Base-by-base conservation (phyloP, 1,284 basidiomycete species). In the Ceratobasidium sp. region DNA sequence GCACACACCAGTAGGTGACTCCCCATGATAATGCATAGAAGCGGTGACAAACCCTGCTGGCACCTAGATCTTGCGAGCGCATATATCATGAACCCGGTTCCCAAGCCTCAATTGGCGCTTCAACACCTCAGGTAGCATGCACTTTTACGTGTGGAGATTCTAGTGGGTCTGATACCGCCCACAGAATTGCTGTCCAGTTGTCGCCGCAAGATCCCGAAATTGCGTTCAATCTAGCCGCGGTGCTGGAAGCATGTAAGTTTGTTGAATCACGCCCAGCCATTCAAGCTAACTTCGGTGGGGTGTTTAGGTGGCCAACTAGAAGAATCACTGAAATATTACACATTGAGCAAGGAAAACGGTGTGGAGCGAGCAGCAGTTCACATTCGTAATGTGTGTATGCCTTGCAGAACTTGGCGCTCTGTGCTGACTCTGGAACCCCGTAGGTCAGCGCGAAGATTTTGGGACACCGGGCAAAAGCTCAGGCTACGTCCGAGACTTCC, bases 151-250 rank as follows among this genome's bases (percentile, higher is more conserved):
- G 5, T n/a, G 21, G 36, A 46, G 30, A 40, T 36, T 30, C 25
- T 40, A 9, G 25, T 33, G 76, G 75, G 77, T 77, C 80, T 75
- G 60, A 77, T 56, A 58, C 66, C 56, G 62, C 48, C 36, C 48
- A 42, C 80, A 96, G 95, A 75, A 89, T 92, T 77, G 95, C 95
- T 30, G 86, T 91, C 44, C 88, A 89, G 42, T 86, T 97, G 75
- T 87, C 92, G 56, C 95, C 95, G 44, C 91, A 95, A 78, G 95
- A 97, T 83, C 89, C 94, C 77, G 95, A 98, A 81, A 95, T 96
- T 79, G 91, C 93, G 38, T 97, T 95, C 85, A 97, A 96, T 82
- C 86, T 96, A 69, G 95, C 92, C 33, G 93, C 92, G 28, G 92
- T 95, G 76, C 84, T 95, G 71, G 93, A 95, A 87, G 93, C 94